phyloP scores from a whole-genome alignment of 345 rosid genomes.

The Syzygium aromaticum region DNA sequence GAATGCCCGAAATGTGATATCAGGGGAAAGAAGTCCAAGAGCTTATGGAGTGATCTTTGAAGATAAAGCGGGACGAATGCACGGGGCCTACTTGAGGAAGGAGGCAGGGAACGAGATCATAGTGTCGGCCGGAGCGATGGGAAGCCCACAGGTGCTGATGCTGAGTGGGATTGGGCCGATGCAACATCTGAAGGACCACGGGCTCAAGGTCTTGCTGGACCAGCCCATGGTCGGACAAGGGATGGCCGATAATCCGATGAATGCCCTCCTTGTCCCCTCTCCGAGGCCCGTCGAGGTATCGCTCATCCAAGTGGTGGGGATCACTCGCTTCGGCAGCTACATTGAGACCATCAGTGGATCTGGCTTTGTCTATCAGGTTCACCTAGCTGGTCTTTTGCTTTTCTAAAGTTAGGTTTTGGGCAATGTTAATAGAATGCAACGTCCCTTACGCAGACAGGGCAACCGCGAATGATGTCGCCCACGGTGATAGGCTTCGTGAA shows the following conservation, averaged over 20 bases:
- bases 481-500: slow-evolving; percentile 15
- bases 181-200: slow-evolving; percentile 28
- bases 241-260: slow-evolving; percentile 79
- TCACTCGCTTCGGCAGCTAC: slow-evolving; percentile 35
- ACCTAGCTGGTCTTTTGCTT: not conserved
- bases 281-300: slow-evolving; percentile 54
- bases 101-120: slow-evolving; percentile 47
- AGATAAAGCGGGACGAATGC: slow-evolving; percentile 37
- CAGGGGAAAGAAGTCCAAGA: slow-evolving; percentile 34
- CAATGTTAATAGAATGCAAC: not conserved
- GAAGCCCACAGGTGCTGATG: slow-evolving; percentile 82
- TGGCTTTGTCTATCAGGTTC: slow-evolving; percentile 22
- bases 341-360: slow-evolving; percentile 57
- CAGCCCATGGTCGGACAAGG: slow-evolving; percentile 76
- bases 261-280: slow-evolving; percentile 54
- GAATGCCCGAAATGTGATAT: not conserved
- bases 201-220: slow-evolving; percentile 39
- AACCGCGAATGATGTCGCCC: slow-evolving; percentile 3
- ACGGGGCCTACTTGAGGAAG: slow-evolving; percentile 28
- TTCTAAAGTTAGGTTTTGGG: not conserved
- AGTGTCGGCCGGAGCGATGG: slow-evolving; percentile 67
- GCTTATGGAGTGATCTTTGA: slow-evolving; percentile 61
- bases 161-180: slow-evolving; percentile 75
- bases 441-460: slow-evolving; percentile 11
- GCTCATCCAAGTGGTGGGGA: slow-evolving; percentile 58